Evolutionary conservation across 2,329 filamentous ascomycete species (phyloP), one percentile per base, ranked within the genome.

Genomic region (Phaeosphaeriaceae sp.): DNA sequence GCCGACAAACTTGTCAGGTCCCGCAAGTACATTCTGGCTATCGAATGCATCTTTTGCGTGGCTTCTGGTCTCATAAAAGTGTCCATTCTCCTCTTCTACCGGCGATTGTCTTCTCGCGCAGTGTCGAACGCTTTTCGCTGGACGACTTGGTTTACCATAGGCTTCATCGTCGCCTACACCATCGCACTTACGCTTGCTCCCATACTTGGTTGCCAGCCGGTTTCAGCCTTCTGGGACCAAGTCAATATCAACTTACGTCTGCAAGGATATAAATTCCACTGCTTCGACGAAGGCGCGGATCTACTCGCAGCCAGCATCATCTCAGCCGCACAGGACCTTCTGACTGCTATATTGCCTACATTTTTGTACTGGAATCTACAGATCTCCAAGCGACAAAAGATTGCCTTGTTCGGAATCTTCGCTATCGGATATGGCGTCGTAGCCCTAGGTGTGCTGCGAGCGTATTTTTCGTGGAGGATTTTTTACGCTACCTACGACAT

Each of bases 1-100:
- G 57, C 66, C 2, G 46, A 61, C 1, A 54, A 48, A 3, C 56
- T 62, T 9, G 60, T 71, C 5, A 52, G 20, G 3, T 54, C 70
- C 15, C 69, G 71, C 9, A 72, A 75, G 58, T 68, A 66, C n/a
- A 54, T 73, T 3, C 48, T 76, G n/a, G 62, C 63, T 5, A 64
- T 70, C 7, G 62, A 74, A 44, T 60, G 60, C 25, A 51, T 66
- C 13, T 76, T 75, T 51, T 70, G 70, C 47, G n/a, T 61, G 3
- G 64, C 62, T 3, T 65, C 71, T 1, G 72, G 73, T 0, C 51
- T 75, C 1, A 66, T 75, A 50, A 76, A 76, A 45, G 65, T 76
- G 13, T 75, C 72, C 9, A 75, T 76, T 17, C 63, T 76, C 3
- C 61, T 72, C 2, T 75, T 74, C 54, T 75, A 72, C 36, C 68